phyloP scores from a whole-genome alignment of 2,329 filamentous ascomycete species.

The Huntiella savannae region DNA sequence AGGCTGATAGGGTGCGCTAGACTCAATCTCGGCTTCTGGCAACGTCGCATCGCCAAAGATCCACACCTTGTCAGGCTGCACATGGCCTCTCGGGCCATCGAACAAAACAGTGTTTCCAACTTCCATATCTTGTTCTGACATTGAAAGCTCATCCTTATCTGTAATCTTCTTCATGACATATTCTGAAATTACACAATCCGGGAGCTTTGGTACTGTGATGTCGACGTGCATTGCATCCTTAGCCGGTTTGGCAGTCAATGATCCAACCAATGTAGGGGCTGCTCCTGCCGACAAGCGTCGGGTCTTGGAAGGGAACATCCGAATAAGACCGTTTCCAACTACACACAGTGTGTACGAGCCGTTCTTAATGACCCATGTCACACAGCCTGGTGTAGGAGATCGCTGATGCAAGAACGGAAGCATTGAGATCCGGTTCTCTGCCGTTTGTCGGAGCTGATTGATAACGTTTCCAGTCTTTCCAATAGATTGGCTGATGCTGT shows the following conservation, averaged over 20 bases:
- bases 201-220: constrained; percentile 43
- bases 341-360: constrained; percentile 44
- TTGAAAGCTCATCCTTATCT: constrained; percentile 29
- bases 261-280: not conserved
- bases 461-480: constrained; percentile 53
- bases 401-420: constrained; percentile 30
- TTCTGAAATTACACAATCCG: constrained; percentile 29
- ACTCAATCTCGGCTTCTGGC: constrained; percentile 75
- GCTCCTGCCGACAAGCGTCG: constrained; percentile 28
- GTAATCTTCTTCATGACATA: constrained; percentile 2
- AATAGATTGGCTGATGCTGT: constrained; percentile 54
- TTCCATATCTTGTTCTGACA: constrained; percentile 33
- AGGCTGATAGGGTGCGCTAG: constrained; percentile 84
- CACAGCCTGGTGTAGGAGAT: constrained; percentile 37
- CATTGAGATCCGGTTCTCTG: constrained; percentile 55
- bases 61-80: not conserved
- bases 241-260: not conserved
- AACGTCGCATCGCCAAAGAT: constrained; percentile 40
- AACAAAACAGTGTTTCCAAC: constrained; percentile 34
- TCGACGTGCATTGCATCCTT: constrained; percentile 40
- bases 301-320: constrained; percentile 43
- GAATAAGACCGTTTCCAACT: constrained; percentile 44
- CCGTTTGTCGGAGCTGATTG: constrained; percentile 52
- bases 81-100: constrained; percentile 17
- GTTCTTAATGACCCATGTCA: constrained; percentile 45